Base-by-base conservation (phyloP, 1,139 yeast species). In the Yamadazyma triangularis region DNA sequence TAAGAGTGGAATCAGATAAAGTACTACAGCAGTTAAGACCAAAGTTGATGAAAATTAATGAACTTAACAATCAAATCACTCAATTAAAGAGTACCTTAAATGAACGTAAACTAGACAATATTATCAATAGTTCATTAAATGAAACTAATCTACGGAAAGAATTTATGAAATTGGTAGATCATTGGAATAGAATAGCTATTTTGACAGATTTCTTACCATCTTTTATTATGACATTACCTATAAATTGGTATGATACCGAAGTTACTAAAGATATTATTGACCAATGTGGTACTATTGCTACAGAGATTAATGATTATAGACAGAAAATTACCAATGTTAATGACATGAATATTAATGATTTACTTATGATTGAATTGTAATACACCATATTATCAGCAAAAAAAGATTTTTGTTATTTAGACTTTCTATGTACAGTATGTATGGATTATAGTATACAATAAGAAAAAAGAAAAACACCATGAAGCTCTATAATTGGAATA, bases 401-500 rank as follows among this genome's bases (percentile, higher is more conserved):
- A n/a, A n/a, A n/a, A n/a, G n/a, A n/a, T 18, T 18, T 18, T 18
- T 18, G 6, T 9, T 18, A 7, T 18, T 18, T 9, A 23, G 10
- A 27, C 26, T 18, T 24, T 15, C 38, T 35, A 36, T 32, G 14
- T 38, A 39, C 40, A 38, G 24, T 27, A 15, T 5, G 10, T 23
- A 10, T 13, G 4, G 5, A 30, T 25, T 12, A 13, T 15, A 25
- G 12, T 16, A 15, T 7, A 18, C 9, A 9, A 7, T 7, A 20
- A 25, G 28, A n/a, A n/a, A n/a, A n/a, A n/a, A n/a, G n/a, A n/a
- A n/a, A n/a, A n/a, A n/a, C n/a, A n/a, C n/a, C n/a, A n/a, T n/a
- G n/a, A n/a, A n/a, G n/a, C n/a, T 24, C 29, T 56, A 64, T 33
- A 64, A 49, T 47, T 59, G 69, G 56, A 67, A 68, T 35, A 67